Base-by-base conservation (phyloP, 768 basidiomycete species). In the Pulveroboletus sp. region DNA sequence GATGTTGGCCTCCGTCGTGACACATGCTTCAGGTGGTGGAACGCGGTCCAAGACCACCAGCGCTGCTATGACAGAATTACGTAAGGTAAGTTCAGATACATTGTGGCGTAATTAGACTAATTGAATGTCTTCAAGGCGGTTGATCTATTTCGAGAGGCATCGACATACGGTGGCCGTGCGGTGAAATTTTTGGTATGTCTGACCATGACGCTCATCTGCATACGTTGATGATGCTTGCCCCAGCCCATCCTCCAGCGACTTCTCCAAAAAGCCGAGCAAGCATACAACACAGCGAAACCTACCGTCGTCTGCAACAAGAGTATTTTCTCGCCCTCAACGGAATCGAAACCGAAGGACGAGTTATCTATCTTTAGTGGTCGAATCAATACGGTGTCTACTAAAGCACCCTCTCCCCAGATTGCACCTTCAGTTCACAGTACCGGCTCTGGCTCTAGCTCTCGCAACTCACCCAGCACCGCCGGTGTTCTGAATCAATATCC, bases 1-100 rank as follows among this genome's bases (percentile, higher is more conserved):
- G 26, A 84, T 90, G 80, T 62, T 89, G 36, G 79, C 84, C 10
- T 85, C 87, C 8, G 79, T 89, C n/a, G 85, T 86, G 1, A 88
- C 83, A 11, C 82, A 83, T 46, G 78, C 80, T 31, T 75, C 80
- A 12, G 66, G 68, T 12, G 47, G 17, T 8, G 67, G 71, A 8
- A 64, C 70, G 5, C 73, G 73, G 35, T 85, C 80, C 2, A 87
- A 85, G 61, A 81, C 85, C 17, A 86, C 86, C 0, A 73, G 79
- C 12, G 85, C 84, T 11, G 88, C 89, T 1, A 62, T 90, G 51
- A 59, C 79, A 12, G 85, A 89, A 62, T 67, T 90, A 6, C 76
- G 78, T 36, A 57, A 46, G 50, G 63, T 66, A 14, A 43, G 64
- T 55, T 35, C 24, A 30, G 37, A 33, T 9, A 26, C 3, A 11